Evolutionary conservation across 345 rosid species (phyloP).

Genomic region (Brassica carinata): DNA sequence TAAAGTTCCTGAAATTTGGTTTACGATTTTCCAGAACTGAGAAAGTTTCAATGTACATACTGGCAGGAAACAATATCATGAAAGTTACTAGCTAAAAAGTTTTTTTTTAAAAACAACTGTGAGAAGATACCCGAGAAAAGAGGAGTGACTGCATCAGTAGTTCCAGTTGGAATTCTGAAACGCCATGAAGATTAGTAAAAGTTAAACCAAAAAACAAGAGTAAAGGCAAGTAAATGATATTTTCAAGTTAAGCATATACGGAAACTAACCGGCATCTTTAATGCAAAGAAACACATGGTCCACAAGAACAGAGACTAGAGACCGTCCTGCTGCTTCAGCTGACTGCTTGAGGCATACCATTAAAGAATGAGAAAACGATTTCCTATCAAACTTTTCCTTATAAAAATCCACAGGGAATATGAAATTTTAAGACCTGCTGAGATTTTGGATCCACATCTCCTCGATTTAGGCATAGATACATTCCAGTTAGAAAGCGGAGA

Average conservation of each 20-base stretch:
- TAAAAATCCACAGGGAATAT: slow-evolving; percentile 6
- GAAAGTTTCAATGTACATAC: slow-evolving; percentile 19
- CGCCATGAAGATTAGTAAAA: slow-evolving; percentile 23
- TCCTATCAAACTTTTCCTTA: not conserved
- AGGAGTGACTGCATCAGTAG: slow-evolving; percentile 91
- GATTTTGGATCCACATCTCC: slow-evolving; percentile 89
- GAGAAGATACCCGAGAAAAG: slow-evolving; percentile 81
- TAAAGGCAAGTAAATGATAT: not conserved
- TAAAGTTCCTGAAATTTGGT: not conserved
- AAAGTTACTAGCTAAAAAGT: slow-evolving; percentile 16
- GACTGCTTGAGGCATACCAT: slow-evolving; percentile 55
- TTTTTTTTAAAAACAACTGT: slow-evolving; percentile 17
- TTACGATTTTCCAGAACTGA: slow-evolving; percentile 7
- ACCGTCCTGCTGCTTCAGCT: slow-evolving; percentile 91
- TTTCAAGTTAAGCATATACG: not conserved
- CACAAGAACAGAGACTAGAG: slow-evolving; percentile 84
- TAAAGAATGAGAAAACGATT: slow-evolving; percentile 29
- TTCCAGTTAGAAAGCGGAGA: slow-evolving; percentile 92
- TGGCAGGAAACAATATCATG: slow-evolving; percentile 22
- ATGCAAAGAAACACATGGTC: slow-evolving; percentile 97
- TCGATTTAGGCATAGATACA: slow-evolving; percentile 89
- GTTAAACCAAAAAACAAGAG: slow-evolving; percentile 16
- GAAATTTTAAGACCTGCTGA: slow-evolving; percentile 63
- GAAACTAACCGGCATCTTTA: slow-evolving; percentile 86
- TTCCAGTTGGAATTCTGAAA: slow-evolving; percentile 94